Evolutionary conservation across 768 basidiomycete genomes (phyloP).

Genomic region (Lactarius trivialis): DNA sequence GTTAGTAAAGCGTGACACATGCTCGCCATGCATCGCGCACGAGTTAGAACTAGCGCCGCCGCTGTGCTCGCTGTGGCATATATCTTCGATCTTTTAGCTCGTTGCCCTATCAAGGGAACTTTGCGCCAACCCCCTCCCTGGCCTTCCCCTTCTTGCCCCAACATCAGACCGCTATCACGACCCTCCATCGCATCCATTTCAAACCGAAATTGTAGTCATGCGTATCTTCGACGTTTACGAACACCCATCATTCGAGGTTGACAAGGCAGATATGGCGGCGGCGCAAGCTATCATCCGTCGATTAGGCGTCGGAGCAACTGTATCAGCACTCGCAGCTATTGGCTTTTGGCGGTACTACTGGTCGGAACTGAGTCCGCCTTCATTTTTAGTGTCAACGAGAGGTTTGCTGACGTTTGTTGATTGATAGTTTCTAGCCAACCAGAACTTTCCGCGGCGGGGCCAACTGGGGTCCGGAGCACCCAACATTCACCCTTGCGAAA

Average conservation of each 20-base stretch:
- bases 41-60: not conserved
- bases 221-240: conserved; percentile 23
- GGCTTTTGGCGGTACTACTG: conserved; percentile 19
- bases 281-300: conserved; percentile 12
- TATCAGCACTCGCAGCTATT: conserved; percentile 16
- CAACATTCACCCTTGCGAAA: not conserved
- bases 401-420: not conserved
- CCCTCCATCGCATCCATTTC: not conserved
- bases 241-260: conserved; percentile 22
- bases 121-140: not conserved
- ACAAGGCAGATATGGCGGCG: conserved; percentile 7
- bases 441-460: not conserved
- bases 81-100: not conserved
- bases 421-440: not conserved
- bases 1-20: not conserved
- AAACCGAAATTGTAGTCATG: conserved; percentile 7
- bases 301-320: conserved; percentile 17
- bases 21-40: not conserved
- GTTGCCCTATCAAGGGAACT: not conserved
- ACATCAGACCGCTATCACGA: not conserved
- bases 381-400: not conserved
- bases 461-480: not conserved
- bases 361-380: conserved; percentile 15
- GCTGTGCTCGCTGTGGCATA: not conserved
- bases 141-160: not conserved